Conservation (phyloP, 495 filamentous ascomycete genomes). For the Neurospora hispaniola region DNA sequence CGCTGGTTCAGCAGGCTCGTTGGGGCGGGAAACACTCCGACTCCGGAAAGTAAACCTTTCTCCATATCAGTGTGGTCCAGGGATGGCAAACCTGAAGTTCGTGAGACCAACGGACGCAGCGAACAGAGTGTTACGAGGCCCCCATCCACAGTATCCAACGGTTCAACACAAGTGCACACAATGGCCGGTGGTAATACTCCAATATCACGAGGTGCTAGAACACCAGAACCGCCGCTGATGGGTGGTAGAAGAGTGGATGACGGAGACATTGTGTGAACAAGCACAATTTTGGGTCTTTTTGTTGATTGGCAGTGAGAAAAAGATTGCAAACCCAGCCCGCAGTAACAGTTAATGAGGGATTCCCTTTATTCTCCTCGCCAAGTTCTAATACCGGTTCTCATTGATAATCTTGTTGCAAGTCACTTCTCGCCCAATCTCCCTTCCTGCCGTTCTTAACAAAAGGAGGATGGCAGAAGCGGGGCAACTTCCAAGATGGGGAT, state of each 20-base stretch:
- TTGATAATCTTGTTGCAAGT: too few species aligned
- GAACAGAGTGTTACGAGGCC: neutral
- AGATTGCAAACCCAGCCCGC: too few species aligned
- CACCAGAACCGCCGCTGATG: neutral
- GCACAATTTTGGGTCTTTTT: too few species aligned
- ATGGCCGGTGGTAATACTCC: neutral
- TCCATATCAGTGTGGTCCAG: neutral
- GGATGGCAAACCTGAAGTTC: neutral
- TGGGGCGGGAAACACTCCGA: neutral
- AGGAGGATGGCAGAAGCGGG: neutral
- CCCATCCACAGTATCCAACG: neutral
- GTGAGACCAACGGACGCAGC: neutral
- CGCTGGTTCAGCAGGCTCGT: neutral
- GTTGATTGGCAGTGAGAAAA: too few species aligned
- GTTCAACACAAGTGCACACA: neutral
- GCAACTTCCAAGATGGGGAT: neutral
- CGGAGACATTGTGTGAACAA: too few species aligned
- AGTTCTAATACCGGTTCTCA: too few species aligned
- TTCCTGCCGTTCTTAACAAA: too few species aligned
- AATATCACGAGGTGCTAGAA: neutral
- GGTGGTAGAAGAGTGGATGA: too few species aligned
- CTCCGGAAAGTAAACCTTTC: neutral
- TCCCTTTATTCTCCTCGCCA: too few species aligned
- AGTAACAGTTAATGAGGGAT: too few species aligned
- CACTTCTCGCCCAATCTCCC: too few species aligned